Conservation (phyloP, 1,284 basidiomycete genomes). For the Anthracocystis panici-leucophaei region DNA sequence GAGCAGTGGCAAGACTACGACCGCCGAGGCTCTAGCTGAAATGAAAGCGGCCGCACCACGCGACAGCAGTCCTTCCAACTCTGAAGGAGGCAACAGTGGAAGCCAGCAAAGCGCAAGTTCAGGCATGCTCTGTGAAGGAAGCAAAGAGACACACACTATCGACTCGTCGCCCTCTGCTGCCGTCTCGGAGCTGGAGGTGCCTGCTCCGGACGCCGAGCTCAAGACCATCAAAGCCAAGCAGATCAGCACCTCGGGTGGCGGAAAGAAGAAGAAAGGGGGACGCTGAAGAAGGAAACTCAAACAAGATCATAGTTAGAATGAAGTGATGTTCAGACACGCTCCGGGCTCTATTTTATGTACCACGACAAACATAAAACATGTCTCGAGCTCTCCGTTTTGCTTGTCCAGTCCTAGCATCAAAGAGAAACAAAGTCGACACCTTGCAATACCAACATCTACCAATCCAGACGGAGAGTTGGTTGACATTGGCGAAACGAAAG, state of each 20-base stretch:
- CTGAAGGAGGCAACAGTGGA: conserved; percentile 25
- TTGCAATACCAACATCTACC: neutral
- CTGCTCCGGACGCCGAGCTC: neutral
- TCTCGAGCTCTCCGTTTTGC: neutral
- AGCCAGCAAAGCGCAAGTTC: conserved; percentile 30
- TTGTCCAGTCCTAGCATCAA: neutral
- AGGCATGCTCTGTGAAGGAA: conserved; percentile 35
- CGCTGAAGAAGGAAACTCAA: conserved; percentile 7
- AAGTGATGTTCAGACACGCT: neutral
- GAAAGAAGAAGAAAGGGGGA: conserved; percentile 42
- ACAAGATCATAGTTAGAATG: neutral
- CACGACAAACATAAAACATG: neutral
- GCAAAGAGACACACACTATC: conserved; percentile 35
- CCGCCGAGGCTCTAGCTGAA: conserved; percentile 16
- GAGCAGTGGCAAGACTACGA: conserved; percentile 22
- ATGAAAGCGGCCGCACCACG: neutral
- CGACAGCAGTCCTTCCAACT: conserved; percentile 29
- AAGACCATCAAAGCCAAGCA: neutral
- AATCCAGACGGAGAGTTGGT: neutral
- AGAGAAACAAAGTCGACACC: neutral
- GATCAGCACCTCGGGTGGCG: conserved; percentile 30
- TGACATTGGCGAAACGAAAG: neutral
- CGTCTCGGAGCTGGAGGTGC: conserved; percentile 2
- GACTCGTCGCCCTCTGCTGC: conserved; percentile 1
- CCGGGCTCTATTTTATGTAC: conserved; percentile 1